Conservation (phyloP, 1,284 basidiomycete genomes). For the Irpex sp. region DNA sequence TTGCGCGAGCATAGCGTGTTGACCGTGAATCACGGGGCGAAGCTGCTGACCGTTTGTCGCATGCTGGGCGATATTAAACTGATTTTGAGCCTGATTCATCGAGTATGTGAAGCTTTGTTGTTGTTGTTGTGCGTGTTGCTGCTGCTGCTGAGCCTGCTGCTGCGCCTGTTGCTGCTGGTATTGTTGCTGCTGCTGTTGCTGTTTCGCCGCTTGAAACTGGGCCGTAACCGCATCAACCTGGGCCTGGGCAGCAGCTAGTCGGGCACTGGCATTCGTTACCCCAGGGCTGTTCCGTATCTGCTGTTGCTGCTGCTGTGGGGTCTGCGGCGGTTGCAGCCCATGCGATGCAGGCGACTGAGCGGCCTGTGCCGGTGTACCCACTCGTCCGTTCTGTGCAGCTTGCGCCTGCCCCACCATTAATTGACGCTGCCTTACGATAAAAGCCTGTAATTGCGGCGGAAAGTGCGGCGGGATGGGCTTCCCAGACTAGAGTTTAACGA, state of each 20-base stretch:
- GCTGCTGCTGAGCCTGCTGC: neutral
- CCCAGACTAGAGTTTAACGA: neutral
- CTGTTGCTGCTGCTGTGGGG: slow-evolving; percentile 1
- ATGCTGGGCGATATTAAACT: neutral
- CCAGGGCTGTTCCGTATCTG: neutral
- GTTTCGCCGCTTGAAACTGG: slow-evolving; percentile 6
- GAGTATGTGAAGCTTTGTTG: neutral
- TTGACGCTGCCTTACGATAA: neutral
- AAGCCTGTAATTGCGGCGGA: neutral
- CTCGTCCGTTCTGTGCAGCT: neutral
- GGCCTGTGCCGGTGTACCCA: neutral
- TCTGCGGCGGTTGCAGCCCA: neutral
- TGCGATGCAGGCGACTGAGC: neutral
- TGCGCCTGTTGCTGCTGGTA: slow-evolving; percentile 2
- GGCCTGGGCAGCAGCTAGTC: neutral
- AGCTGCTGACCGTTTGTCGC: neutral
- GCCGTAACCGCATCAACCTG: neutral
- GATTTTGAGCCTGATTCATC: neutral
- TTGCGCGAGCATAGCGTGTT: neutral
- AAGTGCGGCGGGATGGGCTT: neutral
- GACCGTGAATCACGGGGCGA: slow-evolving; percentile 1
- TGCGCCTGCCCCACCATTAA: neutral
- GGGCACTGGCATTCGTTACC: neutral
- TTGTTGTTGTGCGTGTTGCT: slow-evolving; percentile 8
- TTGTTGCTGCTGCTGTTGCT: slow-evolving; percentile 4